Percentiles rank a stretch among this genome's conserved stretches.
These are phyloP conservation scores for Geotrichum klebahnii DNA, from an alignment of 1,139 yeast genomes.

Conservation along the genomic window DNA sequence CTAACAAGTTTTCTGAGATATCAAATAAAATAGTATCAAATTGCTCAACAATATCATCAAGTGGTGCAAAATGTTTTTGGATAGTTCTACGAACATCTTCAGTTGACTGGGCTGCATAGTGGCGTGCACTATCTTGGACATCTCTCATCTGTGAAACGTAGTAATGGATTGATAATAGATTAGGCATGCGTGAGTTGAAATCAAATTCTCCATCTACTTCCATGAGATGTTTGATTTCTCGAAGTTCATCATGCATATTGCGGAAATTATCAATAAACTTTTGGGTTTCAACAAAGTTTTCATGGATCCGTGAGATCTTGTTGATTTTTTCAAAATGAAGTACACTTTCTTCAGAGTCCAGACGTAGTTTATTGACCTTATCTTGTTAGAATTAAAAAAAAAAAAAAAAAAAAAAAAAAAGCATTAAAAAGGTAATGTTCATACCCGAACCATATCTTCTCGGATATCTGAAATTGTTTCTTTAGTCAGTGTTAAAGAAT, in stretches of 20 bases:
- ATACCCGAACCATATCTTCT: constrained; percentile 32
- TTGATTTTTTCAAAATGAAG: constrained; percentile 57
- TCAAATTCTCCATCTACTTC: constrained; percentile 49
- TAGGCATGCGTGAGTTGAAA: constrained; percentile 55
- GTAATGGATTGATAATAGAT: constrained; percentile 64
- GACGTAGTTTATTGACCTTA: constrained; percentile 30
- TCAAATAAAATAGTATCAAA: constrained; percentile 66
- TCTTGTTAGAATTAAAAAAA: background rate
- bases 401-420: background rate
- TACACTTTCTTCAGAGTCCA: constrained; percentile 37
- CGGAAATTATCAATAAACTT: constrained; percentile 61
- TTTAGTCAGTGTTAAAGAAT: constrained; percentile 35
- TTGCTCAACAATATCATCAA: constrained; percentile 48
- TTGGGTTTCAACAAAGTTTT: constrained; percentile 67
- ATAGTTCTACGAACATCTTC: constrained; percentile 72
- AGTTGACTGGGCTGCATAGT: constrained; percentile 50
- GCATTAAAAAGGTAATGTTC: background rate
- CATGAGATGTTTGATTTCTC: constrained; percentile 51
- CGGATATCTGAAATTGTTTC: constrained; percentile 32
- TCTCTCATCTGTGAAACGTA: constrained; percentile 67
- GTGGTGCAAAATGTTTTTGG: constrained; percentile 53
- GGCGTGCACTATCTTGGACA: constrained; percentile 67
- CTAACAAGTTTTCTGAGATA: constrained; percentile 62
- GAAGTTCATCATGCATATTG: constrained; percentile 51
- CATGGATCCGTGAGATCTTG: constrained; percentile 60